Evolutionary conservation across 257 asterid species (phyloP).

Genomic region (Echium plantagineum): DNA sequence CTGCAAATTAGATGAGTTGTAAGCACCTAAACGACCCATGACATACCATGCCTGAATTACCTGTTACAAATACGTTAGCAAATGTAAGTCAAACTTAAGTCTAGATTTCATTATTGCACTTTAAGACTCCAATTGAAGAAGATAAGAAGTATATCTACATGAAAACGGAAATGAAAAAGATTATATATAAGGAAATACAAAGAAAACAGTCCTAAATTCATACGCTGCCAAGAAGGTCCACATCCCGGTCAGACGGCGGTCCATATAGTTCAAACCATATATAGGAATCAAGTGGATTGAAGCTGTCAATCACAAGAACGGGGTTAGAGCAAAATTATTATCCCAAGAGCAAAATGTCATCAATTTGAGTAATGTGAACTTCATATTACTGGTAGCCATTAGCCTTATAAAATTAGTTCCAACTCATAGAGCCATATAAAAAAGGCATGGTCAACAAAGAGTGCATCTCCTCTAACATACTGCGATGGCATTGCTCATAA

Average conservation of each 20-base stretch:
- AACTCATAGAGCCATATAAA: too few relatives aligned
- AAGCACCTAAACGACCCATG: constrained; percentile 96
- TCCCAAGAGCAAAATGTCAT: constrained; percentile 4
- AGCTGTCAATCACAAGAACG: constrained; percentile 36
- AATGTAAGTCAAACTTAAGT: constrained; percentile 4
- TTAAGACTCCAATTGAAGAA: not conserved
- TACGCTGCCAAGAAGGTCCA: constrained; percentile 88
- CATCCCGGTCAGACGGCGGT: constrained; percentile 89
- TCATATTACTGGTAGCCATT: too few relatives aligned
- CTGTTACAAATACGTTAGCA: constrained; percentile 27
- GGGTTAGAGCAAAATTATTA: constrained; percentile 6
- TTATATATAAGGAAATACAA: constrained; percentile 4
- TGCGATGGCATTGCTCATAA: too few relatives aligned
- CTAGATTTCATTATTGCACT: not conserved
- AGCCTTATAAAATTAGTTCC: too few relatives aligned
- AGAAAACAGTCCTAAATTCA: constrained; percentile 20
- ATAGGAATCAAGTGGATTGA: constrained; percentile 84
- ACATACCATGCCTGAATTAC: constrained; percentile 93
- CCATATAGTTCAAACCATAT: constrained; percentile 93
- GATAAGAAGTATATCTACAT: not conserved
- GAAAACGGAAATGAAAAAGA: not conserved
- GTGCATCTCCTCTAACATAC: too few relatives aligned
- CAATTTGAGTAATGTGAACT: not conserved
- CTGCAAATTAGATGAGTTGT: constrained; percentile 79
- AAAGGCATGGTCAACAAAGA: too few relatives aligned